Evolutionary conservation across 495 filamentous ascomycete species (phyloP).

Genomic region (Rostrohypoxylon terebratum): DNA sequence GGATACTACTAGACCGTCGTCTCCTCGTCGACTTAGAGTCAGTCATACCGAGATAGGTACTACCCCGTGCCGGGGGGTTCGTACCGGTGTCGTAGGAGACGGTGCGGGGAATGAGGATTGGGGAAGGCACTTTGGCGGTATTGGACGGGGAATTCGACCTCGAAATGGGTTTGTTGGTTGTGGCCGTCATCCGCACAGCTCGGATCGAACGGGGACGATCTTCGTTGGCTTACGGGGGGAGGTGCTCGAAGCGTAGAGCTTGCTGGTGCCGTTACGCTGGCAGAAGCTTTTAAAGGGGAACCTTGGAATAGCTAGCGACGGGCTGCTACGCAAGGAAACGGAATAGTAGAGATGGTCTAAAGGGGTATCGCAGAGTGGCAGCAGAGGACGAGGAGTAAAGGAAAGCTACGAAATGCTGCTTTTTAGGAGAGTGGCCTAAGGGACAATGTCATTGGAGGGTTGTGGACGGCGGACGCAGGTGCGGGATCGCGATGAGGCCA

Average conservation of each 20-base stretch:
- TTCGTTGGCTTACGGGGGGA: constrained; percentile 21
- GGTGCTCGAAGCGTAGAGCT: constrained; percentile 12
- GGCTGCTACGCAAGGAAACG: constrained; percentile 14
- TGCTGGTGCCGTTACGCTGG: constrained; percentile 9
- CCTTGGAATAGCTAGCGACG: background rate
- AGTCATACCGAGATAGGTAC: constrained; percentile 57
- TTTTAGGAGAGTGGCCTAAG: constrained; percentile 31
- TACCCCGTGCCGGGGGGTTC: constrained; percentile 67
- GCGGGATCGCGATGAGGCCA: constrained; percentile 4
- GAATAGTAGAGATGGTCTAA: constrained; percentile 30
- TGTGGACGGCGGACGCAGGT: constrained; percentile 18
- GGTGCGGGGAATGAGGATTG: constrained; percentile 79
- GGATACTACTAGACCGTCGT: constrained; percentile 92
- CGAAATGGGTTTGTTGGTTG: constrained; percentile 29
- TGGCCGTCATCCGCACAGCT: constrained; percentile 41
- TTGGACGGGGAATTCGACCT: constrained; percentile 56
- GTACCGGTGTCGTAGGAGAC: constrained; percentile 83
- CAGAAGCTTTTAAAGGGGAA: constrained; percentile 17
- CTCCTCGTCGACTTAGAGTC: constrained; percentile 70
- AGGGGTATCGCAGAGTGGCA: constrained; percentile 40
- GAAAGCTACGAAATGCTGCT: constrained; percentile 41
- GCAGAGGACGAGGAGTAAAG: constrained; percentile 26
- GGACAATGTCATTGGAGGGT: constrained; percentile 14
- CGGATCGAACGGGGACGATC: constrained; percentile 3
- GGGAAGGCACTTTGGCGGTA: constrained; percentile 88